Evolutionary conservation across 495 filamentous ascomycete genomes (phyloP), one percentile per base, ranked within the genome.

Genomic region (Astrothelium macrocarpum): DNA sequence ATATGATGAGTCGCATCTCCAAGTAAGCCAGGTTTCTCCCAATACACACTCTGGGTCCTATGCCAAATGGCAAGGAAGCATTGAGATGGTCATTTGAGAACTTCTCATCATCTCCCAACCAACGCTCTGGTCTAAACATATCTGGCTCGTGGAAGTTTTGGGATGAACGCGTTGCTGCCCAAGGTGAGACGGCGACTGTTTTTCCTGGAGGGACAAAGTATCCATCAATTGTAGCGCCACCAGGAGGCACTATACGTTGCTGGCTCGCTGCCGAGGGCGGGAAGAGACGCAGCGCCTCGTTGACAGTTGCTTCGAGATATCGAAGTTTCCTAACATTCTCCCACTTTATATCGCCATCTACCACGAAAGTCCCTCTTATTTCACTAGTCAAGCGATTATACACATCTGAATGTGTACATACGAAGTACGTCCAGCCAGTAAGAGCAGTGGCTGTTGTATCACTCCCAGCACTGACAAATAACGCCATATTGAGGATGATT

Each of bases 301-400:
- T 73, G 20, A 88, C 71, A 14, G 81, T 75, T 1, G 85, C 86
- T 43, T 78, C 75, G 65, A 87, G 75, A 66, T 85, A 87, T 1
- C 69, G 70, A 0, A 85, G 71, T 1, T 75, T 69, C 11, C 71
- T 69, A 11, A 78, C 74, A 3, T 66, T 71, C 1, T 66, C 66
- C 58, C 80, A 71, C 2, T 71, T 78, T 59, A 87, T 87, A 1
- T 85, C 80, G 0, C 76, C 75, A n/a, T 73, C 74, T 36, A 61
- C 74, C 9, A 67, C 71, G 70, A 85, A 88, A 1, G 74, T 62
- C 1, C 68, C 69, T 7, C 85, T 79, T 32, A 87, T 77, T 62
- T 88, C 85, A 0, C 73, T 62, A 14, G 69, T 71, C 0, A 86
- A 70, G 49, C 75, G 79, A 18, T 73, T 63, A 31, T 73, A 59